A percentile compares a stretch with the other conserved stretches of the same genome.
Conservation (phyloP, 768 basidiomycete genomes). For the Scleroderma bovista region DNA sequence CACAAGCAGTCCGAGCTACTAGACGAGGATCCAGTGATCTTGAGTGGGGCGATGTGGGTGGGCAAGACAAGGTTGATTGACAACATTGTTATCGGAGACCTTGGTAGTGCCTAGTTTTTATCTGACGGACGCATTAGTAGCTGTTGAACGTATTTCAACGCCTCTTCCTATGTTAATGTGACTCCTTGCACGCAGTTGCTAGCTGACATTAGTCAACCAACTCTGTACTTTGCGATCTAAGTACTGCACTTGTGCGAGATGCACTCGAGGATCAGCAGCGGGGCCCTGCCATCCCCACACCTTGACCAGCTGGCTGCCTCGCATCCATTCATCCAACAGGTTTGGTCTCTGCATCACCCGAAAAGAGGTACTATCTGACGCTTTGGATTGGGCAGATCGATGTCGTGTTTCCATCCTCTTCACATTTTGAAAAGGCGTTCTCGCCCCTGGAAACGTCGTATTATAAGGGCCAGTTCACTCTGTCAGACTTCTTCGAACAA, state of each 20-base stretch:
- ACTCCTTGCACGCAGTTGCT: too few species aligned
- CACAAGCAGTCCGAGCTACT: conserved; percentile 11
- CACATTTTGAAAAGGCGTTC: conserved; percentile 35
- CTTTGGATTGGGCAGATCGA: conserved; percentile 44
- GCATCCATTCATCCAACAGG: conserved; percentile 54
- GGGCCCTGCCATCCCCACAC: conserved; percentile 21
- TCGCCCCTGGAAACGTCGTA: conserved; percentile 39
- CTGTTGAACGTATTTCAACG: too few species aligned
- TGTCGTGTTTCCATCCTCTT: conserved; percentile 48
- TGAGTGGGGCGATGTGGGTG: conserved; percentile 64
- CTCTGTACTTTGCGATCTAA: too few species aligned
- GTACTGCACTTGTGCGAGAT: too few species aligned
- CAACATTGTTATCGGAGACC: conserved; percentile 70
- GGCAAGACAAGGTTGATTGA: conserved; percentile 85
- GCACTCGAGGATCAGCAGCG: conserved; percentile 11
- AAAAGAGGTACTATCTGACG: conserved; percentile 1
- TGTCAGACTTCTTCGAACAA: conserved; percentile 42
- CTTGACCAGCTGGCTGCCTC: conserved; percentile 31
- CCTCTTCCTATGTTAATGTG: too few species aligned
- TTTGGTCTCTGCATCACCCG: conserved; percentile 15
- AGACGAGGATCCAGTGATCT: background rate
- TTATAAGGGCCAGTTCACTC: conserved; percentile 35
- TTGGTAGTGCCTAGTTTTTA: conserved; percentile 2
- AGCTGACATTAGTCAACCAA: too few species aligned
- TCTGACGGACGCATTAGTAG: too few species aligned